A percentile compares a stretch with the other conserved stretches of the same genome.
phyloP scores from a whole-genome alignment of 768 basidiomycete genomes.

The Dioszegia hungarica region DNA sequence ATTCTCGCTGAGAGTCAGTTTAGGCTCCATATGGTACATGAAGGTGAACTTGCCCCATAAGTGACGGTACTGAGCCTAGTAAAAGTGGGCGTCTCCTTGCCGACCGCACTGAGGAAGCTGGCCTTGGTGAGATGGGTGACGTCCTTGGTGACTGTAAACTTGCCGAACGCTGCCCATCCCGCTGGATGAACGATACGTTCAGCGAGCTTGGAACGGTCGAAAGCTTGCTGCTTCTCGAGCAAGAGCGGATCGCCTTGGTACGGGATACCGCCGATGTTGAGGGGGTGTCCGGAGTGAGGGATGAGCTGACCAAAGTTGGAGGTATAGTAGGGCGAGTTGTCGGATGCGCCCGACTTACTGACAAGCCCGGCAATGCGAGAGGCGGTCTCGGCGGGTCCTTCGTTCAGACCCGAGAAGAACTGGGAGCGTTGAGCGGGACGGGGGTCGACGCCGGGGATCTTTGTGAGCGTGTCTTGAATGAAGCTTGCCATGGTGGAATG shows the following conservation, averaged over 20 bases:
- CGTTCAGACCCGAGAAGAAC: constrained; percentile 43
- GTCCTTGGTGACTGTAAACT: constrained; percentile 42
- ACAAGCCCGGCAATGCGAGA: constrained; percentile 40
- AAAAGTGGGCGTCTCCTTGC: constrained; percentile 34
- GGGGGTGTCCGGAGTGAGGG: constrained; percentile 36
- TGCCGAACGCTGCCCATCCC: constrained; percentile 38
- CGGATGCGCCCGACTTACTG: constrained; percentile 26
- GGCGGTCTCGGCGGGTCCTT: constrained; percentile 41
- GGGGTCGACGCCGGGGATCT: constrained; percentile 44
- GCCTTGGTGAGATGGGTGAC: constrained; percentile 43
- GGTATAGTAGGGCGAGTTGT: constrained; percentile 37
- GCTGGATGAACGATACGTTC: constrained; percentile 47
- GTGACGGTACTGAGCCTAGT: constrained; percentile 42
- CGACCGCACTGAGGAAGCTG: constrained; percentile 32
- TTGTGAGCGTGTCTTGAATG: constrained; percentile 27
- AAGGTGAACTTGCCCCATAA: constrained; percentile 25
- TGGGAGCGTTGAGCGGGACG: constrained; percentile 36
- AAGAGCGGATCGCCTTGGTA: constrained; percentile 39
- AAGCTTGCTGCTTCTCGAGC: constrained; percentile 46
- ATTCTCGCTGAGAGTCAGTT: not conserved
- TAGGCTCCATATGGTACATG: not conserved
- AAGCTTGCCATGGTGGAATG: constrained; percentile 14
- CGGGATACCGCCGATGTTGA: constrained; percentile 45
- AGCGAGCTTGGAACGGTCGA: constrained; percentile 39
- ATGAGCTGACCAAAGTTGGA: constrained; percentile 46